Evolutionary conservation across 805 yeast genomes (phyloP), one percentile per base, ranked within the genome.

Genomic region (Candida manassasensis): DNA sequence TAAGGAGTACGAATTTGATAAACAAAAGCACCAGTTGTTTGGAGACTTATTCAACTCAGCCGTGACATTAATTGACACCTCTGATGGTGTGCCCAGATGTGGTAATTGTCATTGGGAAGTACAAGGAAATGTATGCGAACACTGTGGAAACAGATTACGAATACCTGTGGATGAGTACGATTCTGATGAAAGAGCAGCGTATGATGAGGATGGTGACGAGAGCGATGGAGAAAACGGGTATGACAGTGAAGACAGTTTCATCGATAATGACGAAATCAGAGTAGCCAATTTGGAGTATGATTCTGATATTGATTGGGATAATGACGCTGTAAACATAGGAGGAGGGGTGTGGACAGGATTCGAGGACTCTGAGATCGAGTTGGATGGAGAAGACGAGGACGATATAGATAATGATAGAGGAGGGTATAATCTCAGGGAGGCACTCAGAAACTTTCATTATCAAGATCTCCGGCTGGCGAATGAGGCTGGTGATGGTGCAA

Each of bases 51-150:
- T 81, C 53, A 58, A 64, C n/a, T 50, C 68, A 12, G 73, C 77
- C 2, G 55, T 67, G 11, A 78, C 81, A 0, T 54, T 77, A 3
- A 61, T 79, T 1, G 88, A 81, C 47, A 63, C 61, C 19, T 75
- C 75, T 19, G 90, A 84, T 48, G 88, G 88, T 2, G 84, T 83
- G 7, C 75, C 83, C 0, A 58, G 90, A 36, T 84, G 93, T 49
- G 75, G 83, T 6, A 72, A 75, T 38, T 84, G 93, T 52, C 87
- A 79, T 48, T 84, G 90, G 90, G 90, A 84, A 48, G 77, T 82
- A 1, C 75, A 75, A 41, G 87, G 84, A 0, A 59, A 69, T 3
- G 63, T 57, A n/a, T 84, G 93, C 48, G 67, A 75, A 4, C 82
- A 83, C 48, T 84, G 93, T 55, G 81, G 82, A 4, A 59, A 75